A percentile compares a stretch with the other conserved stretches of the same genome.
Conservation (phyloP, 202 grass and related monocot genomes). For the Bolboschoenoplectus hybrid region DNA sequence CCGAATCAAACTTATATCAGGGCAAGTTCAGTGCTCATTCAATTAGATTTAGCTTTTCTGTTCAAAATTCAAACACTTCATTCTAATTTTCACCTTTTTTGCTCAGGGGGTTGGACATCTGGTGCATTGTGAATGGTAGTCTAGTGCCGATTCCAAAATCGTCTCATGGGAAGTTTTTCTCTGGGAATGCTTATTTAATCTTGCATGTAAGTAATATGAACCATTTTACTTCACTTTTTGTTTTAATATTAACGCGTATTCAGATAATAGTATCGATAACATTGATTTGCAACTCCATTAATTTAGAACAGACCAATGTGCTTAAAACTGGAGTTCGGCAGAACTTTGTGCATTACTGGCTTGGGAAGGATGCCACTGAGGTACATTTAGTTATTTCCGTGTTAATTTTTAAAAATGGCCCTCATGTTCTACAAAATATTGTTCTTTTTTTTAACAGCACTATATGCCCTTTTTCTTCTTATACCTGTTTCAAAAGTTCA, state of each 20-base stretch:
- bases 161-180: constrained; percentile 74
- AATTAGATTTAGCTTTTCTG: not conserved
- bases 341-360: constrained; percentile 86
- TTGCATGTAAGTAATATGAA: constrained; percentile 54
- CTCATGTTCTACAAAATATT: not conserved
- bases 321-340: constrained; percentile 55
- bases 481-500: not conserved
- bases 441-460: not conserved
- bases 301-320: constrained; percentile 55
- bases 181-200: constrained; percentile 65
- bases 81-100: constrained; percentile 20
- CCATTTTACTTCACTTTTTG: not conserved
- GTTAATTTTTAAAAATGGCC: not conserved
- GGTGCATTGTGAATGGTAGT: constrained; percentile 63
- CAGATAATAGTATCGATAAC: constrained; percentile 1
- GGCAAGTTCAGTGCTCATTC: not conserved
- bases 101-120: constrained; percentile 68
- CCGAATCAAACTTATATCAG: constrained; percentile 1
- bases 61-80: not conserved
- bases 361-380: constrained; percentile 70
- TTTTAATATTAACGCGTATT: not conserved
- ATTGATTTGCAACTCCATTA: constrained; percentile 14
- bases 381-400: constrained; percentile 40
- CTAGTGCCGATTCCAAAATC: constrained; percentile 58
- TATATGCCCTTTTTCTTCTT: not conserved